Percentiles rank a stretch among this genome's conserved stretches.
phyloP scores from a whole-genome alignment of 495 filamentous ascomycete genomes.

The Haplographium delicatum region DNA sequence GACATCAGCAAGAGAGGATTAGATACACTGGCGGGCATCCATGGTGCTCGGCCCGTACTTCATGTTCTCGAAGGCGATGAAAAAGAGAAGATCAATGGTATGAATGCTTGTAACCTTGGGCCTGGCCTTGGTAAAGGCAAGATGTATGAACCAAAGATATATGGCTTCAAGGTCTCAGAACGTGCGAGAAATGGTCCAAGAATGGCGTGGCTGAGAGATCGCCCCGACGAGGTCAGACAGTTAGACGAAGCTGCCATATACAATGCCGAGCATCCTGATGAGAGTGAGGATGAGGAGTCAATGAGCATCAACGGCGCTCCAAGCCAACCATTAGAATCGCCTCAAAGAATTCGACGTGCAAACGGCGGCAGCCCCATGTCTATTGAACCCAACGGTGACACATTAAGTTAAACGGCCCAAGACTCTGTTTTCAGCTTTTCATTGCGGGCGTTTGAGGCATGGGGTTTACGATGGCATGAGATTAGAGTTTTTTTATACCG shows the following conservation, averaged over 20 bases:
- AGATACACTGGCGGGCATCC: constrained; percentile 30
- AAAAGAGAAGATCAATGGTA: constrained; percentile 68
- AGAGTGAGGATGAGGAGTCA: constrained; percentile 44
- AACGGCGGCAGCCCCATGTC: constrained; percentile 50
- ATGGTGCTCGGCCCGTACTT: constrained; percentile 10
- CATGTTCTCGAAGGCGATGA: constrained; percentile 38
- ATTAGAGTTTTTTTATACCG: background rate
- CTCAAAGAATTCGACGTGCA: constrained; percentile 26
- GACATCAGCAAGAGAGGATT: constrained; percentile 59
- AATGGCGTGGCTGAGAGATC: constrained; percentile 92
- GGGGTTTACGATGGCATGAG: constrained; percentile 1
- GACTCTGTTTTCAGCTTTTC: background rate
- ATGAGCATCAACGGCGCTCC: constrained; percentile 29
- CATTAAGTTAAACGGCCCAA: constrained; percentile 1
- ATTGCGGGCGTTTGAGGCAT: constrained; percentile 14
- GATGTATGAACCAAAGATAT: constrained; percentile 93
- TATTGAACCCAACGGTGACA: constrained; percentile 40
- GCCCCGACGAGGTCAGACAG: constrained; percentile 71
- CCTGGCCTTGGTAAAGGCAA: constrained; percentile 78
- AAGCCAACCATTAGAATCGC: constrained; percentile 27
- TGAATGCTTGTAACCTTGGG: constrained; percentile 74
- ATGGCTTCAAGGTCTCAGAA: constrained; percentile 92
- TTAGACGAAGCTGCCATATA: constrained; percentile 71
- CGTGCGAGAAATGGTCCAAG: constrained; percentile 78
- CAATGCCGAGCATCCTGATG: constrained; percentile 42